Evolutionary conservation across 495 filamentous ascomycete genomes (phyloP), one percentile per base, ranked within the genome.

Genomic region (Aspergillus ostianus): DNA sequence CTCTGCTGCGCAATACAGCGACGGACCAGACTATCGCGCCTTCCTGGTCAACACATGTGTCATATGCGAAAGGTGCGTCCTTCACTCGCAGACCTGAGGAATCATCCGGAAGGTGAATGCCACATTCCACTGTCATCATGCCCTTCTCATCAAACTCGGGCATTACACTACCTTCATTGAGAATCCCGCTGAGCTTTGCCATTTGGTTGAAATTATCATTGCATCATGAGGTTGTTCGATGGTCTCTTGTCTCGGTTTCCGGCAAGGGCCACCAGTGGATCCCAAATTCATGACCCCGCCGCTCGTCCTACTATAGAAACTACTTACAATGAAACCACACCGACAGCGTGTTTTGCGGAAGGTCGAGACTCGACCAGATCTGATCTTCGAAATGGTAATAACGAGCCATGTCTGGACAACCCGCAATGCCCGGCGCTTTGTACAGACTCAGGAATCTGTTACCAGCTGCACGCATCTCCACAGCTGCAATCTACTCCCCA

Each of bases 181-280:
- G 23, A 32, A 8, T 32, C 6, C 8, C 10, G 8, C 29, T 32
- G 6, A 32, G 29, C 6, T 15, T 41, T 41, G 3, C 7, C 2
- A 55, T 44, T 13, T 55, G 26, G 13, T 17, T 29, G 2, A 18
- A 6, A 13, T 19, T 6, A 21, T 3, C 6, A 19, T 19, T 5
- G 6, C 41, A 9, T 23, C 10, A 64, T 64, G 62, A 52, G 55
- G 6, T 41, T 60, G 46, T 53, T 64, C 27, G 51, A 47, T 48
- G 30, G 44, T 7, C 41, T 64, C 36, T 55, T 58, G 6, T 48
- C 55, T 47, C 29, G 51, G 46, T 56, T 55, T 21, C 52, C 56
- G 20, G 45, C 45, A 46, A 51, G 53, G 21, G 55, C 6, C 45
- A 49, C 46, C 26, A 49, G 21, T 48, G 36, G 30, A 12, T 12